Percentiles rank a stretch among this genome's conserved stretches.
Evolutionary conservation across 257 asterid species (phyloP).

Genomic region (Scutellaria barbata): DNA sequence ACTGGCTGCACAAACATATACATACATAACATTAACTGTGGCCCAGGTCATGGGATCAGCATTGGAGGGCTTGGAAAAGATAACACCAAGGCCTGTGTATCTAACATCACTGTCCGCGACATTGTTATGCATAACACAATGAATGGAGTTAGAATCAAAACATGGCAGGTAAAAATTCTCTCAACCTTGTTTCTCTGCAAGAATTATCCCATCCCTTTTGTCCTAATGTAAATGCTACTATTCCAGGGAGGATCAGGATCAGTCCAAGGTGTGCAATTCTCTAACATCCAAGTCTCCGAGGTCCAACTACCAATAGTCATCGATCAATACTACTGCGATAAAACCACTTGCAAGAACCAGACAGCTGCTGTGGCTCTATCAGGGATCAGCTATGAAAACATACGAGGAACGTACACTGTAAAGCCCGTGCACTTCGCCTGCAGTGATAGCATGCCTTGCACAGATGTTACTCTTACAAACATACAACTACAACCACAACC

Average conservation of each 20-base stretch:
- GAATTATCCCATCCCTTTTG: not conserved
- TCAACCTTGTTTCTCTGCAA: not conserved
- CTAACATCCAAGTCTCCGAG: conserved; percentile 77
- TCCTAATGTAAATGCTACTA: not conserved
- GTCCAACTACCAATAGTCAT: conserved; percentile 88
- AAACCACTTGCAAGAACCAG: conserved; percentile 71
- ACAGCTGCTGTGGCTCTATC: conserved; percentile 83
- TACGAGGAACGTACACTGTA: conserved; percentile 86
- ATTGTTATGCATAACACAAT: conserved; percentile 68
- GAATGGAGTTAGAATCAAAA: conserved; percentile 87
- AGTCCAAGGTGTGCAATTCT: conserved; percentile 68
- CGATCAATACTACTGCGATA: conserved; percentile 93
- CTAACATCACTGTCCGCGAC: conserved; percentile 82
- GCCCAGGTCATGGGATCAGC: conserved; percentile 98
- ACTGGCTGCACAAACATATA: conserved; percentile 82
- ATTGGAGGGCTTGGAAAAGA: conserved; percentile 94
- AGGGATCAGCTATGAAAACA: conserved; percentile 70
- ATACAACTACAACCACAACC: conserved; percentile 67
- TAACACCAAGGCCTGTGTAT: conserved; percentile 86
- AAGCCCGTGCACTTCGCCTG: conserved; percentile 92
- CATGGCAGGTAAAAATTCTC: conserved; percentile 75
- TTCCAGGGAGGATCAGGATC: conserved; percentile 90
- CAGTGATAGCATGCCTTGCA: conserved; percentile 80
- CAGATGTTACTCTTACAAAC: conserved; percentile 66
- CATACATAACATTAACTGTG: conserved; percentile 75